Conservation (phyloP, 2,329 filamentous ascomycete species). For the Fusarium setosum region DNA sequence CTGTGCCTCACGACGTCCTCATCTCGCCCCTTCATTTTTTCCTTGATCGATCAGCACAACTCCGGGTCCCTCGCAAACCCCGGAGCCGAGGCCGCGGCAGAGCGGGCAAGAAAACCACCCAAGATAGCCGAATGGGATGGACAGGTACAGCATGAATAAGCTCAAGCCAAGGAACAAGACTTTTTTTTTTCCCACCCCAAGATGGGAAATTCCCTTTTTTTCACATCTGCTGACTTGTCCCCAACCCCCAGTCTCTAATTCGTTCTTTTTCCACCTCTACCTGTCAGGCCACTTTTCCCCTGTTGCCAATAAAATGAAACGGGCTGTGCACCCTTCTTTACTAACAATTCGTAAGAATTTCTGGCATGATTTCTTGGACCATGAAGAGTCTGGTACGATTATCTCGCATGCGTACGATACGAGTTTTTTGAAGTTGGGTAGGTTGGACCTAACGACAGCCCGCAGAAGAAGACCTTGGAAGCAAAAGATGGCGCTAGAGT, state of each 20-base stretch:
- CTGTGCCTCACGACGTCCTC: not conserved
- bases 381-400: conserved; percentile 16
- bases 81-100: conserved; percentile 1
- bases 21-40: not conserved
- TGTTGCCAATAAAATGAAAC: not conserved
- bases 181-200: not conserved
- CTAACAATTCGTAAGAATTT: not conserved
- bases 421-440: not conserved
- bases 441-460: not conserved
- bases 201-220: not conserved
- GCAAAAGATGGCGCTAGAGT: conserved; percentile 16
- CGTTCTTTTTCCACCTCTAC: not conserved
- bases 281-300: conserved; percentile 10
- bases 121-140: conserved; percentile 13
- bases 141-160: conserved; percentile 8
- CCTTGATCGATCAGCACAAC: conserved; percentile 6
- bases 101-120: not conserved
- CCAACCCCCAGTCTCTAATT: conserved; percentile 9
- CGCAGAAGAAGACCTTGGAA: conserved; percentile 1
- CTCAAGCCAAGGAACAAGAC: not conserved
- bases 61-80: conserved; percentile 2
- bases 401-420: not conserved
- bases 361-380: conserved; percentile 9
- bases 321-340: not conserved
- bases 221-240: conserved; percentile 10